phyloP scores from a whole-genome alignment of 1,284 basidiomycete species.

The Sporisorium iseilematis-ciliati region DNA sequence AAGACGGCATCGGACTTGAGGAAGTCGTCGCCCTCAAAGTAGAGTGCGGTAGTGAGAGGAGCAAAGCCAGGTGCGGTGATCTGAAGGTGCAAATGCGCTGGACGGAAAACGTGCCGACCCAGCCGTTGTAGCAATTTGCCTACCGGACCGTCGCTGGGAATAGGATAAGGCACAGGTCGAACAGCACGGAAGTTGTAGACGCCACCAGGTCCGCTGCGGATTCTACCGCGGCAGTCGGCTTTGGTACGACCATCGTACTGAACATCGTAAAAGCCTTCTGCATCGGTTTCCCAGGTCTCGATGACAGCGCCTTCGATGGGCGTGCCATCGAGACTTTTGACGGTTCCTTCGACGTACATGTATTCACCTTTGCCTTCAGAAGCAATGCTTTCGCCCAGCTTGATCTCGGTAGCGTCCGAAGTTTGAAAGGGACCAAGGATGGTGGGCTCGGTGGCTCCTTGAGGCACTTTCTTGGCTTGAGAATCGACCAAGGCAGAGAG shows the following conservation, averaged over 20 bases:
- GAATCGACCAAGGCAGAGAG: constrained; percentile 82
- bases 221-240: constrained; percentile 82
- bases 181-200: constrained; percentile 80
- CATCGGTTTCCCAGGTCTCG: constrained; percentile 80
- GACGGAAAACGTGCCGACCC: constrained; percentile 81
- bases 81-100: constrained; percentile 74
- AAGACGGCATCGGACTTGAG: constrained; percentile 81
- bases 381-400: constrained; percentile 75
- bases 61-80: constrained; percentile 74
- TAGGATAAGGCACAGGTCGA: constrained; percentile 79
- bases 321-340: constrained; percentile 77
- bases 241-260: constrained; percentile 76
- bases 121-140: constrained; percentile 76
- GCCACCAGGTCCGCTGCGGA: constrained; percentile 77
- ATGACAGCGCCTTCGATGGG: constrained; percentile 72
- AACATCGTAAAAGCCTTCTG: constrained; percentile 75
- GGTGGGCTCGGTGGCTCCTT: constrained; percentile 74
- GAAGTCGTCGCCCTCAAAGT: constrained; percentile 79
- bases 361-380: constrained; percentile 86
- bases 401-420: constrained; percentile 81
- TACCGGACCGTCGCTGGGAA: constrained; percentile 79
- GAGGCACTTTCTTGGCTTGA: constrained; percentile 78
- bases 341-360: constrained; percentile 81
- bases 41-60: constrained; percentile 80
- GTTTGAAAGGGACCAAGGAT: constrained; percentile 88